Conservation (phyloP, 768 basidiomycete species). For the Tulasnella sp. region DNA sequence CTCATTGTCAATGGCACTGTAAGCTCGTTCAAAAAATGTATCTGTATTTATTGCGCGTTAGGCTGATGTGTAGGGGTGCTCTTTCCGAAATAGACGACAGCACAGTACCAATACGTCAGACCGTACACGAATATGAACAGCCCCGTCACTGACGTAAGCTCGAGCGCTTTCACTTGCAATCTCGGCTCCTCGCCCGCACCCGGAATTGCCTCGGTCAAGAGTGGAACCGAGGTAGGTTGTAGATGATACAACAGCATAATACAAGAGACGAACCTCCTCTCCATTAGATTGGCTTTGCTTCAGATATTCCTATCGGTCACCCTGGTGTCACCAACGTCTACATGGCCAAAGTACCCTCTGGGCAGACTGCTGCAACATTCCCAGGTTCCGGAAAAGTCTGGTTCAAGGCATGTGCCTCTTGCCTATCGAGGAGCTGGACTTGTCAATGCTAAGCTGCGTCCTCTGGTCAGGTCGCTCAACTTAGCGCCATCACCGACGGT, state of each 20-base stretch:
- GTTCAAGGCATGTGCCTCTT: slow-evolving; percentile 18
- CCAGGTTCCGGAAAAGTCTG: slow-evolving; percentile 13
- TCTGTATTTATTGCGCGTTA: too few species aligned
- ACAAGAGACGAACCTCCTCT: neutral
- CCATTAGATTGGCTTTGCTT: slow-evolving; percentile 34
- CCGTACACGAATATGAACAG: slow-evolving; percentile 19
- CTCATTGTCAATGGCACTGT: slow-evolving; percentile 17
- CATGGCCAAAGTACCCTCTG: slow-evolving; percentile 18
- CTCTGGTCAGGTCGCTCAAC: neutral
- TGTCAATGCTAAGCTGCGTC: neutral
- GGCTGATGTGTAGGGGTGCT: neutral
- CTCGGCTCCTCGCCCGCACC: neutral
- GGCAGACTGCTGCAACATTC: slow-evolving; percentile 16
- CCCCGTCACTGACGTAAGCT: slow-evolving; percentile 14
- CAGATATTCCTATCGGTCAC: slow-evolving; percentile 28
- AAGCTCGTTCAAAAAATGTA: neutral
- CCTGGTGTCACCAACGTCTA: slow-evolving; percentile 10
- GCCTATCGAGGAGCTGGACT: neutral
- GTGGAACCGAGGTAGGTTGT: neutral
- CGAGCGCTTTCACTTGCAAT: slow-evolving; percentile 13
- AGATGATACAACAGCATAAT: neutral
- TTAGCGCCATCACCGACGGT: slow-evolving; percentile 7
- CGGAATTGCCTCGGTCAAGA: neutral
- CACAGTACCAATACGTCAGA: slow-evolving; percentile 3
- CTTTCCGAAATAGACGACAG: neutral